phyloP scores from a whole-genome alignment of 345 rosid species.

The Acer campestre region DNA sequence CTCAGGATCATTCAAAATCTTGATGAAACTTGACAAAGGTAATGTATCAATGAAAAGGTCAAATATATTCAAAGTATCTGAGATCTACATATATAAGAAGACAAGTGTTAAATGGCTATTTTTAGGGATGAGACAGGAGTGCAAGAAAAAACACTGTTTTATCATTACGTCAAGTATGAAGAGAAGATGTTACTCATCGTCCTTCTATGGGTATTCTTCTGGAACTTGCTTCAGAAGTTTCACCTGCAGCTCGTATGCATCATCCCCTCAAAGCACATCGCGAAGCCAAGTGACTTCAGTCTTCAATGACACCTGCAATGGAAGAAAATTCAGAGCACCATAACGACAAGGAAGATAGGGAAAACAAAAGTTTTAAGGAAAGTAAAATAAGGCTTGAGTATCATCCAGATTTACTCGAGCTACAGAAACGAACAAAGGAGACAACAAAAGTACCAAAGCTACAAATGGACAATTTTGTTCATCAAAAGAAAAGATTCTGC shows the following conservation, averaged over 20 bases:
- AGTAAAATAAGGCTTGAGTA: no score
- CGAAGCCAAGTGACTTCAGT: constrained; percentile 90
- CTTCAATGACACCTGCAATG: constrained; percentile 86
- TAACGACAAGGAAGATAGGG: not conserved
- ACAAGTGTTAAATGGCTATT: not conserved
- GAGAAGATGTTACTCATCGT: constrained; percentile 57
- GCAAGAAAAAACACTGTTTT: not conserved
- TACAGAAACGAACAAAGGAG: not conserved
- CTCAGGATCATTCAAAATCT: no score
- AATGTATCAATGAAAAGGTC: no score
- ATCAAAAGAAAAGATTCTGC: not conserved
- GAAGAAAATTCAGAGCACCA: not conserved
- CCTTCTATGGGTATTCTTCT: constrained; percentile 94
- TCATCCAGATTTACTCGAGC: not conserved
- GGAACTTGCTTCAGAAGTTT: constrained; percentile 84
- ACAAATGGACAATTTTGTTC: not conserved
- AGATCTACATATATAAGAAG: not conserved
- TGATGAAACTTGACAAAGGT: no score
- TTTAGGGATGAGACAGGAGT: not conserved
- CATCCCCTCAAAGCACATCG: constrained; percentile 82
- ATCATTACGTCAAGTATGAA: not conserved
- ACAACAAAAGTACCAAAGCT: no score
- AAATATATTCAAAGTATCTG: no score
- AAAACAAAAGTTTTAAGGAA: not conserved
- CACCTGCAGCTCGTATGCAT: constrained; percentile 84